Evolutionary conservation across 2,329 filamentous ascomycete genomes (phyloP).

Genomic region (Trichoderma gracile): DNA sequence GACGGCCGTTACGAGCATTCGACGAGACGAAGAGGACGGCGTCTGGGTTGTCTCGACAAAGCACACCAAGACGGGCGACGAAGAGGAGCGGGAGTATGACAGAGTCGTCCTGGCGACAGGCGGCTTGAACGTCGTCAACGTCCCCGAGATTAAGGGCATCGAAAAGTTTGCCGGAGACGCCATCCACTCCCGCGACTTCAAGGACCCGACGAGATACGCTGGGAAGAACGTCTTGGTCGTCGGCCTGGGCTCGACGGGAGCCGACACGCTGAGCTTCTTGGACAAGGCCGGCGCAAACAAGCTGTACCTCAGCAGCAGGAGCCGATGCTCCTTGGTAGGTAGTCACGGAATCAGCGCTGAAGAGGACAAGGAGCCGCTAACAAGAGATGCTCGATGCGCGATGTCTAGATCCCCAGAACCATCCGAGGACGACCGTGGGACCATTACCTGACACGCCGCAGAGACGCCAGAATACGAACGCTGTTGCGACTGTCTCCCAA

Average conservation of each 20-base stretch:
- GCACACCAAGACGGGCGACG: constrained; percentile 30
- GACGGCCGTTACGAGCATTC: constrained; percentile 32
- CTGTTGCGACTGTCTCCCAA: constrained; percentile 12
- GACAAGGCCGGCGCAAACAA: constrained; percentile 38
- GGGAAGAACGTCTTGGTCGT: constrained; percentile 49
- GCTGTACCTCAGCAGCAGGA: constrained; percentile 47
- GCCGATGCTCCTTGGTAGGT: constrained; percentile 32
- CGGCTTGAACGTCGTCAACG: constrained; percentile 38
- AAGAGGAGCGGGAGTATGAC: constrained; percentile 36
- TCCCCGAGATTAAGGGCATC: constrained; percentile 41
- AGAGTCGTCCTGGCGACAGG: constrained; percentile 41
- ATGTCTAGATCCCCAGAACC: constrained; percentile 13
- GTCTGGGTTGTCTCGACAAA: constrained; percentile 37
- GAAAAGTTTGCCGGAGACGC: constrained; percentile 43
- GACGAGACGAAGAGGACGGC: constrained; percentile 32
- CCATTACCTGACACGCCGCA: constrained; percentile 20
- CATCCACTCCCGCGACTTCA: constrained; percentile 45
- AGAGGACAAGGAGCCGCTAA: neutral
- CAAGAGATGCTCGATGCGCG: neutral
- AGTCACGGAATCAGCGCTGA: neutral
- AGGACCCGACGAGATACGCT: constrained; percentile 37
- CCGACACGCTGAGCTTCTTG: constrained; percentile 36
- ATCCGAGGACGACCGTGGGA: constrained; percentile 17
- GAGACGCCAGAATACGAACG: constrained; percentile 1
- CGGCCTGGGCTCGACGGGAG: constrained; percentile 45